Evolutionary conservation across 75 land plant genomes (phyloP), one percentile per base, ranked within the genome.

Genomic region (Pinus tabuliformis): DNA sequence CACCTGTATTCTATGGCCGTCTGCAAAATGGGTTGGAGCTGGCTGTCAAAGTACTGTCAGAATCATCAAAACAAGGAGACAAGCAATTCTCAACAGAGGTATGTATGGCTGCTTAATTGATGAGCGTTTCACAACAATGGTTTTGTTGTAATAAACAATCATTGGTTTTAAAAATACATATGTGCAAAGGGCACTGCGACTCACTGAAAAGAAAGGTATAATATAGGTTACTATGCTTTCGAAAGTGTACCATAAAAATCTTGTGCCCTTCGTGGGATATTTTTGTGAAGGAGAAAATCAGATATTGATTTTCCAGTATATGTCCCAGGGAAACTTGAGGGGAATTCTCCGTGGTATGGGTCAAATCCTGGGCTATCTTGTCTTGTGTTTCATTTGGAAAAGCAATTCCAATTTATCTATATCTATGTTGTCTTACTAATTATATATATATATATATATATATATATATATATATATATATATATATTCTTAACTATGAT

Each of bases 181-280:
- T n/a, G n/a, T n/a, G n/a, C n/a, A n/a, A n/a, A n/a, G n/a, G n/a
- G n/a, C n/a, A n/a, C n/a, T n/a, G n/a, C n/a, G n/a, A n/a, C n/a
- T n/a, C n/a, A n/a, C n/a, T n/a, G n/a, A n/a, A n/a, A n/a, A n/a
- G n/a, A n/a, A n/a, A n/a, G n/a, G n/a, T n/a, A n/a, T n/a, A n/a
- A n/a, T n/a, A n/a, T n/a, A n/a, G n/a, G n/a, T n/a, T n/a, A n/a
- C n/a, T n/a, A n/a, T n/a, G n/a, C n/a, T 91, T 71, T 76, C 76
- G 15, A 79, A 76, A n/a, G 80, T 91, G 57, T 84, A 84, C 39
- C 93, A 91, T 61, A 75, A 75, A 39, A 89, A 89, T 62, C 82
- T 91, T 13, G 89, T 87, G 2, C 62, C 75, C 28, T 63, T 91
- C 3, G 39, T 91, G 12, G 93, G 93, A 0, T 91, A 84, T 59